Evolutionary conservation across 768 basidiomycete species (phyloP), one percentile per base, ranked within the genome.

Genomic region (Trametes cingulata): DNA sequence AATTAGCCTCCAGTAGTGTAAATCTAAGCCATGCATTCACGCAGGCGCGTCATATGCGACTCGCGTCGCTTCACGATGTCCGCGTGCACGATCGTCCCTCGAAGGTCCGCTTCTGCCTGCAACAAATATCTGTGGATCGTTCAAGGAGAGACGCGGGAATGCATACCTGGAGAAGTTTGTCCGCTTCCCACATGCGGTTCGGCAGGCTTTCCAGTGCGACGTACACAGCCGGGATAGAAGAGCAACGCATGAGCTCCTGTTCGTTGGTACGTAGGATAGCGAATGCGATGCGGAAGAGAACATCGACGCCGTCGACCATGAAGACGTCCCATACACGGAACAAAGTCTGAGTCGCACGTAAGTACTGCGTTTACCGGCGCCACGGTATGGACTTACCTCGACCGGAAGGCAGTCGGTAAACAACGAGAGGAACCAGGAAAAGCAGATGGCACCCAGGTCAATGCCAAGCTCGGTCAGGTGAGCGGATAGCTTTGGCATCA

Each of bases 261-360:
- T 96, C 93, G 72, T 91, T 92, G 58, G 79, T 82, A 58, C 88
- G 88, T 50, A 99, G 79, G 41, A 98, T 93, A 19, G 86, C 89
- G 41, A 98, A 78, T 0, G 95, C 93, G 46, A 95, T 74, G n/a
- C 95, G 87, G 75, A 95, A 95, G 17, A 96, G 80, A 6, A 94
- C 90, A 65, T 95, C 93, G 24, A 94, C 78, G 1, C 96, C 96
- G 68, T 97, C 94, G 2, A 95, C 86, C 57, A 98, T 85, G 74
- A 98, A 92, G 19, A 97, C 81, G 67, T 99, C 96, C 95, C 97
- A 98, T 6, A 98, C 87, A 50, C 96, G 80, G 75, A 98, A 95
- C 40, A 98, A 77, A 0, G 95, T 98, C 93, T 95, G 65, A 13
- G 39, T 2, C 53, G 24, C 33, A 46, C 40, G 25, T 68, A 51